phyloP scores from a whole-genome alignment of 768 basidiomycete genomes.

The Panaeolus papilionaceus region DNA sequence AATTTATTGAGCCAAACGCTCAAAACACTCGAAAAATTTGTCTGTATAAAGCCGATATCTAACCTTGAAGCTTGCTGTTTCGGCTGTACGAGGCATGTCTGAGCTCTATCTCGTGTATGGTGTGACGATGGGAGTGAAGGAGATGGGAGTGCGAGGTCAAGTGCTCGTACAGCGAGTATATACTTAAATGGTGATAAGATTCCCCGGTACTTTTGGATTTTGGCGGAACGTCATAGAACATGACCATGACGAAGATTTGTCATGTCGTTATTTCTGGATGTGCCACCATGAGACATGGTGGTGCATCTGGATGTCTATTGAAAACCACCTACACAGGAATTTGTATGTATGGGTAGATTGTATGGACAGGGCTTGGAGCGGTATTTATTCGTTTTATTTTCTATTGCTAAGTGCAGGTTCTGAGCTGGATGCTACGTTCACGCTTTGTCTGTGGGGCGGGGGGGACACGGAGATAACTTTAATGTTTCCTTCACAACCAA shows the following conservation, averaged over 20 bases:
- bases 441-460: no score
- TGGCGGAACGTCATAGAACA: constrained; percentile 8
- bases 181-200: constrained; percentile 8
- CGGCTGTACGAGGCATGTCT: constrained; percentile 67
- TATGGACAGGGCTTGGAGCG: neutral
- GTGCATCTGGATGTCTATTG: no score
- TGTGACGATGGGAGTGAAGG: neutral
- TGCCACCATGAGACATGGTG: no score
- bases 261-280: neutral
- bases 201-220: constrained; percentile 10
- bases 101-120: constrained; percentile 10
- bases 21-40: neutral
- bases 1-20: constrained; percentile 11
- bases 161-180: neutral
- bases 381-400: no score
- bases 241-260: constrained; percentile 7
- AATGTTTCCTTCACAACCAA: no score
- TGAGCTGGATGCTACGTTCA: no score
- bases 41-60: neutral
- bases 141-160: constrained; percentile 42
- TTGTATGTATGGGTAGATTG: no score
- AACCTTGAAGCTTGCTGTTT: constrained; percentile 71
- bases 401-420: no score
- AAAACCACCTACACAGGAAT: no score
- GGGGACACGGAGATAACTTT: no score